Evolutionary conservation across 2,329 filamentous ascomycete genomes (phyloP), one percentile per base, ranked within the genome.

Genomic region (Amesomyces nigricolor): DNA sequence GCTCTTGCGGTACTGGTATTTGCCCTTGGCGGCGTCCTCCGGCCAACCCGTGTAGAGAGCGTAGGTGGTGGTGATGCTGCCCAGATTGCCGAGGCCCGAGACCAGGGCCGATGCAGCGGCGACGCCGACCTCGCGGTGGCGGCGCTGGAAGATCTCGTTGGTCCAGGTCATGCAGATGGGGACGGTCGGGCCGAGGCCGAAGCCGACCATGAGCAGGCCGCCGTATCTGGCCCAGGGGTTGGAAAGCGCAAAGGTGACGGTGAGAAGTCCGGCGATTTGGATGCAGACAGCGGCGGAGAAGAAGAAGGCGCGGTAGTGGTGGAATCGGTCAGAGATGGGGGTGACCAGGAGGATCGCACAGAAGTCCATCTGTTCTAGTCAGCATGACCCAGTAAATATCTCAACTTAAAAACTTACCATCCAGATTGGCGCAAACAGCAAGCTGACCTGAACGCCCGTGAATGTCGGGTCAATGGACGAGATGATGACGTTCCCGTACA

Each of bases 101-200:
- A 96, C 91, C 10, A 96, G 77, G 2, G 91, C 91, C 1, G 87
- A 84, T 0, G 91, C 90, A 13, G 91, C 87, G 4, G 91, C 91
- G 6, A 96, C 90, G 53, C 91, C 91, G 19, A 96, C 89, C 71
- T 96, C 91, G 46, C 91, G 89, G 66, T 96, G 91, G 11, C 91
- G 86, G 32, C 81, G 81, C 72, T 95, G 90, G 75, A 96, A 96
- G 66, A 95, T 87, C 71, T 95, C 88, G 60, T 85, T 89, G 32
- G 88, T 90, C 91, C 91, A 95, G 37, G 90, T 87, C 91, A 96
- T 96, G 70, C 88, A 92, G 66, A 92, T 92, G 10, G 91, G 91
- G 1, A 95, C 90, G 0, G 91, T 95, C 3, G 91, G 91, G 1
- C 91, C 91, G 2, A 96, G 83, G 0, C 91, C 91, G 57, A 95